A percentile compares a stretch with the other conserved stretches of the same genome.
Conservation (phyloP, 441 rosid species). For the Theobroma grandiflorum region DNA sequence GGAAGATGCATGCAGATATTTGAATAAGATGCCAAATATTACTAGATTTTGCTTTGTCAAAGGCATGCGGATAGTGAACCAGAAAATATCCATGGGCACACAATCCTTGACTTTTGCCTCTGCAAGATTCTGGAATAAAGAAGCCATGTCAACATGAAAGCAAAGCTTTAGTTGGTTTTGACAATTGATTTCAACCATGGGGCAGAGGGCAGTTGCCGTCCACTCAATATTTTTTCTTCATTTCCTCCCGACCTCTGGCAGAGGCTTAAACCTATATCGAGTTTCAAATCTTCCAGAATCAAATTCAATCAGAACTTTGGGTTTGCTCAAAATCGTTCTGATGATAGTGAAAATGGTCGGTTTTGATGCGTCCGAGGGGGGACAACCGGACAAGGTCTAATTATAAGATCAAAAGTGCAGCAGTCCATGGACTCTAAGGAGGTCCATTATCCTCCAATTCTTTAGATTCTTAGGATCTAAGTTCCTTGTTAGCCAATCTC, state of each 20-base stretch:
- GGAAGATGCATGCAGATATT: slow-evolving; percentile 7
- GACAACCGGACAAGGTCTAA: background rate
- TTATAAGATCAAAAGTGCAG: background rate
- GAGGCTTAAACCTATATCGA: background rate
- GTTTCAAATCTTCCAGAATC: background rate
- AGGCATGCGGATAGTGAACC: background rate
- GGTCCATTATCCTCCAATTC: background rate
- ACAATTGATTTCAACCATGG: slow-evolving; percentile 7
- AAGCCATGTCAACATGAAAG: background rate
- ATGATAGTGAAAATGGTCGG: slow-evolving; percentile 21
- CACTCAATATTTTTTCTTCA: background rate
- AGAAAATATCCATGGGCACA: background rate
- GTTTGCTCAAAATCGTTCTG: background rate
- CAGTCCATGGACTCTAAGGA: slow-evolving; percentile 4
- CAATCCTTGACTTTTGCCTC: slow-evolving; percentile 11
- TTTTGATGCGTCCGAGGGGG: background rate
- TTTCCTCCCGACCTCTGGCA: background rate
- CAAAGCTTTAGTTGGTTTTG: background rate
- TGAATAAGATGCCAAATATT: background rate
- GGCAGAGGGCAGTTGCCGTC: slow-evolving; percentile 20
- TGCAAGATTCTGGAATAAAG: slow-evolving; percentile 15
- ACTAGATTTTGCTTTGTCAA: slow-evolving; percentile 16
- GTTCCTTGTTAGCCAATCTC: background rate
- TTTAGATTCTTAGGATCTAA: slow-evolving; percentile 1
- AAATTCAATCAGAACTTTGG: background rate